phyloP scores from a whole-genome alignment of 352 stramenopile species.

The Phytophthora sp. region DNA sequence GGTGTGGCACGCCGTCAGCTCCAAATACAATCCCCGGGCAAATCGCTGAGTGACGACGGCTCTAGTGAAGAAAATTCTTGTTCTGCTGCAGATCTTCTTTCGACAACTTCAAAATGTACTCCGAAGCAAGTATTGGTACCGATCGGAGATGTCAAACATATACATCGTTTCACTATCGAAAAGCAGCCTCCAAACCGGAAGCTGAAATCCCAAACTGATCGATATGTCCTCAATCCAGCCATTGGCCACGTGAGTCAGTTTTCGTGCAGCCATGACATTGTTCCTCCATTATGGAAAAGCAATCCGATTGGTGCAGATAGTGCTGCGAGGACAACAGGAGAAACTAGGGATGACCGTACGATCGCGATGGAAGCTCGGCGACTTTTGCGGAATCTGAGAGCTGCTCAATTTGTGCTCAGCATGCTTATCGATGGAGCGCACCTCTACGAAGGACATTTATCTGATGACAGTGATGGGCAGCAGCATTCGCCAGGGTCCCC shows the following conservation, averaged over 20 bases:
- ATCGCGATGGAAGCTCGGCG: conserved; percentile 54
- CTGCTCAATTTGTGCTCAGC: conserved; percentile 61
- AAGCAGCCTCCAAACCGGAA: conserved; percentile 64
- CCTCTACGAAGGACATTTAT: conserved; percentile 67
- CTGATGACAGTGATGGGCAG: conserved; percentile 17
- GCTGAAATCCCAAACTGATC: conserved; percentile 31
- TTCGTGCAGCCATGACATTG: conserved; percentile 51
- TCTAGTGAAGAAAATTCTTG: conserved; percentile 22
- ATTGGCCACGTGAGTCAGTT: conserved; percentile 56
- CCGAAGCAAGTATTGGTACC: conserved; percentile 17
- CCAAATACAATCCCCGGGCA: conserved; percentile 17
- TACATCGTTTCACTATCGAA: conserved; percentile 36
- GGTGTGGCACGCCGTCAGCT: conserved; percentile 17
- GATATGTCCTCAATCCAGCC: conserved; percentile 42
- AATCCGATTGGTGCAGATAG: neutral
- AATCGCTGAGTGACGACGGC: conserved; percentile 10
- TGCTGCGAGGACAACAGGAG: neutral
- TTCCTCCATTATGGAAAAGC: conserved; percentile 20
- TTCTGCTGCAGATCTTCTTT: conserved; percentile 29
- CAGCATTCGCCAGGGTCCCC: conserved; percentile 34
- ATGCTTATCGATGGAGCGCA: conserved; percentile 77
- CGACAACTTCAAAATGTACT: conserved; percentile 35
- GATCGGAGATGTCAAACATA: conserved; percentile 6
- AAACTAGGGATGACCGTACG: conserved; percentile 17
- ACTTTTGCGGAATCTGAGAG: conserved; percentile 64